Conservation (phyloP, 139 green algal species). For the Coelastrella sp. region DNA sequence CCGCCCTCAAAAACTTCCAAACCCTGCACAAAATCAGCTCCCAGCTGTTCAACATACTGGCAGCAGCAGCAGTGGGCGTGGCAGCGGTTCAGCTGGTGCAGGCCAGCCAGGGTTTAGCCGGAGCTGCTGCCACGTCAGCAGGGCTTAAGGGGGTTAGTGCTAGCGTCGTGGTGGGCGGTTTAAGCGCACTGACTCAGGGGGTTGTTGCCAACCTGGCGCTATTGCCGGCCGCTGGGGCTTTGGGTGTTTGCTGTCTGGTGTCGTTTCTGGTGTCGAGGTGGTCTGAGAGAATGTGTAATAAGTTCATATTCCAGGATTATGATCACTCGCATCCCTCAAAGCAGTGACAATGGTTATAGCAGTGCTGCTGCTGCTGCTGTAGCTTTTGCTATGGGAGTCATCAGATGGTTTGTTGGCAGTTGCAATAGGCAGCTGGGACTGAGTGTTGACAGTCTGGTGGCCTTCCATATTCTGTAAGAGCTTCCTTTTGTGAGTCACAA, state of each 20-base stretch:
- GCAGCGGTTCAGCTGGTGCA: neutral
- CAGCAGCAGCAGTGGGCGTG: slow-evolving; percentile 28
- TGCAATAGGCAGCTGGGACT: too few species aligned
- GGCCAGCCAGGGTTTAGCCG: neutral
- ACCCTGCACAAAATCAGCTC: neutral
- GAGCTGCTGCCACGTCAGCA: neutral
- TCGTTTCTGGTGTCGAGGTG: neutral
- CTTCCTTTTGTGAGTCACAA: too few species aligned
- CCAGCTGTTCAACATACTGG: neutral
- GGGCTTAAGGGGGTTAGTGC: neutral
- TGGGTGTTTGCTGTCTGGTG: neutral
- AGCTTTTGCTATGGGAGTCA: too few species aligned
- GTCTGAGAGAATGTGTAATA: neutral
- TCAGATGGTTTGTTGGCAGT: too few species aligned
- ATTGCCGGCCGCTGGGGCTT: neutral
- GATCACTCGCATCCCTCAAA: neutral
- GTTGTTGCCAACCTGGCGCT: neutral
- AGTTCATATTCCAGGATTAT: neutral
- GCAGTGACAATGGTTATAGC: neutral
- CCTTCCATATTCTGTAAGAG: too few species aligned
- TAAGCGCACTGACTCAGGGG: neutral
- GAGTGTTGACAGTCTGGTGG: too few species aligned
- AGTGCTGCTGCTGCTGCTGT: too few species aligned
- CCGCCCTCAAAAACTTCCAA: neutral
- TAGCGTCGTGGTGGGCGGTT: neutral